Evolutionary conservation across 495 filamentous ascomycete species (phyloP).

Genomic region (Cercophora scortea): DNA sequence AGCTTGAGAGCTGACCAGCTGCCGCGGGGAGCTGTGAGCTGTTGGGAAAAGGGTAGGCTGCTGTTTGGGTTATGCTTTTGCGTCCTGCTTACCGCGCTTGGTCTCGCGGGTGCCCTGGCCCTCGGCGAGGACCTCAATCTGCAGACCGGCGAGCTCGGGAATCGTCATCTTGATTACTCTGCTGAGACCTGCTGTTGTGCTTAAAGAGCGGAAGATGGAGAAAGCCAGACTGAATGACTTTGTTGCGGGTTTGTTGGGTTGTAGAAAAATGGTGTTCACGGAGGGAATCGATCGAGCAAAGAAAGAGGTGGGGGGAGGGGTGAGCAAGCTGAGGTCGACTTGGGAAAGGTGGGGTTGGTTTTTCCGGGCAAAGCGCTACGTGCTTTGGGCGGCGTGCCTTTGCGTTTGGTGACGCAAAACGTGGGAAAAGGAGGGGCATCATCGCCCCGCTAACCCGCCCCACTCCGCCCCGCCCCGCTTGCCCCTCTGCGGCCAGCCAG

Average conservation of each 20-base stretch:
- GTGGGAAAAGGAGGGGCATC: too few relatives aligned
- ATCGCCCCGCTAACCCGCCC: too few relatives aligned
- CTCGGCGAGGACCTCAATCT: conserved; percentile 14
- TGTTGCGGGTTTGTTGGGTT: neutral
- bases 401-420: too few relatives aligned
- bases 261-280: neutral
- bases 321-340: neutral
- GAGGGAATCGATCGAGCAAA: neutral
- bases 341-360: too few relatives aligned
- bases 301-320: neutral
- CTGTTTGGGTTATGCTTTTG: neutral
- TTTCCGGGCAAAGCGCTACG: too few relatives aligned
- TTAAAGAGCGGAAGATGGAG: conserved; percentile 3
- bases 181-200: neutral
- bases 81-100: conserved; percentile 20
- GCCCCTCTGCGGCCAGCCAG: too few relatives aligned
- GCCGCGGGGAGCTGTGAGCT: too few relatives aligned
- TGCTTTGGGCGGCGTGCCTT: too few relatives aligned
- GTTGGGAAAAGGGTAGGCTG: neutral
- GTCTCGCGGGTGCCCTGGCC: conserved; percentile 21
- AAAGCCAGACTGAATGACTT: too few relatives aligned
- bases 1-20: too few relatives aligned
- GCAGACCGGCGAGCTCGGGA: conserved; percentile 20
- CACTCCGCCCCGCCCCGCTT: too few relatives aligned
- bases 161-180: conserved; percentile 21